These are phyloP conservation scores for Sorghum bicolor DNA, from an alignment of 176 grass and related monocot genomes.

Conservation along the genomic window DNA sequence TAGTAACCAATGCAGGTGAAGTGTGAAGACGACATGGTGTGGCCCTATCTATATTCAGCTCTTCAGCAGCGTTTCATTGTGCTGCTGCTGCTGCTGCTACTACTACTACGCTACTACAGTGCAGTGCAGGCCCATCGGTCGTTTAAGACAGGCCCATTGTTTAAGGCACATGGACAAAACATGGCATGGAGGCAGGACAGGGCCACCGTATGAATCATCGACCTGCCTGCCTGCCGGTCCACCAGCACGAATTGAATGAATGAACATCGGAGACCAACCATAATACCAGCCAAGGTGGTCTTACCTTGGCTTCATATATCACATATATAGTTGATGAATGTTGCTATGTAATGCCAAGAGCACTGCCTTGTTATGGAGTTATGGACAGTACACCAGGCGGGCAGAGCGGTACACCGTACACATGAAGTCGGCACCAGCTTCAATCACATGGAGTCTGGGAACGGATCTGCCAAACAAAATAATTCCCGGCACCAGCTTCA, in stretches of 20 bases:
- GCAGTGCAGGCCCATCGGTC: too few relatives aligned
- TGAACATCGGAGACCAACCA: not conserved
- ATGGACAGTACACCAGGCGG: too few relatives aligned
- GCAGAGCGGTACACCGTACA: too few relatives aligned
- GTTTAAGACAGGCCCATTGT: not conserved
- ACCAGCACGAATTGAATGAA: not conserved
- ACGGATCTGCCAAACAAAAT: not conserved
- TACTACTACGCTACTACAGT: too few relatives aligned
- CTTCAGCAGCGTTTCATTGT: too few relatives aligned
- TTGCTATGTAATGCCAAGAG: not conserved
- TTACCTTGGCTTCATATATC: not conserved
- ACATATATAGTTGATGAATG: not conserved
- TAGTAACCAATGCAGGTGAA: too few relatives aligned
- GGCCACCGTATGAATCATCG: too few relatives aligned
- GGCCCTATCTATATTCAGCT: too few relatives aligned
- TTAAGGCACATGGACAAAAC: constrained; percentile 12
- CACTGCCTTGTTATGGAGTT: too few relatives aligned
- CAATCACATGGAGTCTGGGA: not conserved
- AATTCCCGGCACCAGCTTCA: not conserved
- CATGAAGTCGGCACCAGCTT: too few relatives aligned
- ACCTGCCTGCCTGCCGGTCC: not conserved
- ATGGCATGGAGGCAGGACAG: not conserved
- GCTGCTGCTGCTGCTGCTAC: too few relatives aligned
- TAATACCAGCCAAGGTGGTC: not conserved
- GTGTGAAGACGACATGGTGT: too few relatives aligned